phyloP scores from a whole-genome alignment of 164 flowering plant genomes.

The Stephania cephalantha region DNA sequence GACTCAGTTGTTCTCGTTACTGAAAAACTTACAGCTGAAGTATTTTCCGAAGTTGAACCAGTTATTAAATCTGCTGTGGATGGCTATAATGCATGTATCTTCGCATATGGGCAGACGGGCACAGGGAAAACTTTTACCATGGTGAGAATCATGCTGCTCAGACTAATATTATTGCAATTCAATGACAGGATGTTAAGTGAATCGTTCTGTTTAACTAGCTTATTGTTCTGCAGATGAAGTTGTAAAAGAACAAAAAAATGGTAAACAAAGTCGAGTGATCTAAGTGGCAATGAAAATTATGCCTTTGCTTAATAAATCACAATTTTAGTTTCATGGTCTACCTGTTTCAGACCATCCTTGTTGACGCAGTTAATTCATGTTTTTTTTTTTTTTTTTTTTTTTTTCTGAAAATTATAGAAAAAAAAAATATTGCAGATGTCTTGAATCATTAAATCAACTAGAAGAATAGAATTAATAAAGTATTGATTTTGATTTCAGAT shows the following conservation, averaged over 20 bases:
- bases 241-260: neutral
- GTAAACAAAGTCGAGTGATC: neutral
- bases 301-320: neutral
- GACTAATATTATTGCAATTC: neutral
- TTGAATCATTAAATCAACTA: neutral
- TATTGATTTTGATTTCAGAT: neutral
- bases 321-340: too few species aligned
- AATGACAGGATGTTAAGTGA: neutral
- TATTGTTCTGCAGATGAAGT: neutral
- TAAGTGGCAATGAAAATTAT: neutral
- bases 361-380: neutral
- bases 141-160: slow-evolving; percentile 33
- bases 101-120: slow-evolving; percentile 71
- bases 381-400: neutral
- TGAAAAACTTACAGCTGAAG: slow-evolving; percentile 39
- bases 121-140: slow-evolving; percentile 68
- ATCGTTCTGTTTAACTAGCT: neutral
- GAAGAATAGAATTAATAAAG: neutral
- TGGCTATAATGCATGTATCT: slow-evolving; percentile 67
- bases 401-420: neutral
- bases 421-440: neutral
- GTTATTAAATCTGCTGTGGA: slow-evolving; percentile 57
- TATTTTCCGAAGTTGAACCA: slow-evolving; percentile 56
- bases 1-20: neutral
- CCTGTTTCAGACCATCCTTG: too few species aligned